A percentile compares a stretch with the other conserved stretches of the same genome.
Conservation (phyloP, 129 eudicot genomes). For the Chrysanthemum seticuspe region DNA sequence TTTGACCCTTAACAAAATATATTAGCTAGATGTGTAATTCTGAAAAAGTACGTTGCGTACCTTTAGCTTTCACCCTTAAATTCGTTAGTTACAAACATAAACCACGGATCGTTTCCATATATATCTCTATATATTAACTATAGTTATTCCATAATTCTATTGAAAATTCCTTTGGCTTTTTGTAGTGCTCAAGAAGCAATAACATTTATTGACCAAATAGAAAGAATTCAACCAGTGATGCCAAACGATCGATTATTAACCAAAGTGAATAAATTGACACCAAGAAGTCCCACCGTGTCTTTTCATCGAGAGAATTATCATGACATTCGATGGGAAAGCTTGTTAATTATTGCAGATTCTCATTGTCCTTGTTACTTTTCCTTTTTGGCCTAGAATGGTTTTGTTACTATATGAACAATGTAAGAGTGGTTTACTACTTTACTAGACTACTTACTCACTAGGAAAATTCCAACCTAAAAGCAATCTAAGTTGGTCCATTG, state of each 20-base stretch:
- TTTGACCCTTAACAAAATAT: too few relatives aligned
- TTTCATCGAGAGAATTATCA: conserved; percentile 24
- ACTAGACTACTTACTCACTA: conserved; percentile 26
- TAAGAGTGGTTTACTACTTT: conserved; percentile 22
- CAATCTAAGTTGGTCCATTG: conserved; percentile 9
- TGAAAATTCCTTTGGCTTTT: conserved; percentile 17
- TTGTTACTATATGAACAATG: conserved; percentile 13
- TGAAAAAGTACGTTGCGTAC: too few relatives aligned
- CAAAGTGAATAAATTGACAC: conserved; percentile 29
- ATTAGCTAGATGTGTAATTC: too few relatives aligned
- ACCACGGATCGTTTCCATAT: background rate
- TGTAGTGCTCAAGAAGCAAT: conserved; percentile 16
- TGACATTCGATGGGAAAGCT: conserved; percentile 12
- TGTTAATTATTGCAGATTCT: conserved; percentile 21
- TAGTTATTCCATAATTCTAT: background rate
- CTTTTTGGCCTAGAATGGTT: conserved; percentile 29
- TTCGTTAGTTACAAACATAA: too few relatives aligned
- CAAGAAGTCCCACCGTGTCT: conserved; percentile 28
- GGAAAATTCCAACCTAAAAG: conserved; percentile 24
- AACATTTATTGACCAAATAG: conserved; percentile 14
- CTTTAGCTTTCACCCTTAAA: too few relatives aligned
- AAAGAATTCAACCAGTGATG: conserved; percentile 24
- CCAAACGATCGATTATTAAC: conserved; percentile 33
- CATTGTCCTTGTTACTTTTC: conserved; percentile 16
- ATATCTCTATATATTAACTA: background rate